Percentiles rank a stretch among this genome's conserved stretches.
These are phyloP conservation scores for Malus hybrid DNA, from an alignment of 331 rosid species.

Conservation along the genomic window DNA sequence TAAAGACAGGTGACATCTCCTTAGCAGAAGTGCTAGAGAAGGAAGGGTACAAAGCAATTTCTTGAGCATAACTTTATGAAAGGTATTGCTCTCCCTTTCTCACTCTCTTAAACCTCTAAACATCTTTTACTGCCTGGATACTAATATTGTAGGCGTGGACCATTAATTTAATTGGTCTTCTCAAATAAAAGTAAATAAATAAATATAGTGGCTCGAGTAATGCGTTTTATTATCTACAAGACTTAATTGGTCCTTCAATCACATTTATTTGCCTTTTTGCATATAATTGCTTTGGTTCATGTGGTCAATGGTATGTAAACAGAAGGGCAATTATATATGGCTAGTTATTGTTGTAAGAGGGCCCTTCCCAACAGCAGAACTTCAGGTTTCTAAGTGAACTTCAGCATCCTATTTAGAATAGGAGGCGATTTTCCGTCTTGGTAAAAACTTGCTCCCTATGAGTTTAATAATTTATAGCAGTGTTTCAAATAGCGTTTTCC, in stretches of 20 bases:
- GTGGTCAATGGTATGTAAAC: background rate
- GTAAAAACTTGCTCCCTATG: too few species aligned
- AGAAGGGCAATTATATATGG: background rate
- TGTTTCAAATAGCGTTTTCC: too few species aligned
- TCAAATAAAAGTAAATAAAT: too few species aligned
- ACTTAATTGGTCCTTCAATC: background rate
- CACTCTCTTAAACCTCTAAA: too few species aligned
- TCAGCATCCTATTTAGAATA: too few species aligned
- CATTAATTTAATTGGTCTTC: background rate
- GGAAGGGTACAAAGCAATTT: slow-evolving; percentile 61
- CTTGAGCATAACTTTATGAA: slow-evolving; percentile 25
- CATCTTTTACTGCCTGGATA: too few species aligned
- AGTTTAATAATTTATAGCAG: too few species aligned
- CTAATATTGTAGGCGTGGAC: background rate
- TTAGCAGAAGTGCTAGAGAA: slow-evolving; percentile 70
- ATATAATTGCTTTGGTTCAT: background rate
- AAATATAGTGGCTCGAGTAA: too few species aligned
- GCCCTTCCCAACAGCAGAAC: background rate
- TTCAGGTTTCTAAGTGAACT: background rate
- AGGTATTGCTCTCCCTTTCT: slow-evolving; percentile 10
- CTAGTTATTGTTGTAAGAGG: background rate
- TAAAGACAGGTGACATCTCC: slow-evolving; percentile 68
- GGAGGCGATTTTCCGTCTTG: too few species aligned
- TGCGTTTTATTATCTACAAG: background rate
- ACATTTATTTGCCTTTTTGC: too few species aligned